A percentile compares a stretch with the other conserved stretches of the same genome.
Conservation (phyloP, 352 stramenopile species). For the Blastocystis sp. region DNA sequence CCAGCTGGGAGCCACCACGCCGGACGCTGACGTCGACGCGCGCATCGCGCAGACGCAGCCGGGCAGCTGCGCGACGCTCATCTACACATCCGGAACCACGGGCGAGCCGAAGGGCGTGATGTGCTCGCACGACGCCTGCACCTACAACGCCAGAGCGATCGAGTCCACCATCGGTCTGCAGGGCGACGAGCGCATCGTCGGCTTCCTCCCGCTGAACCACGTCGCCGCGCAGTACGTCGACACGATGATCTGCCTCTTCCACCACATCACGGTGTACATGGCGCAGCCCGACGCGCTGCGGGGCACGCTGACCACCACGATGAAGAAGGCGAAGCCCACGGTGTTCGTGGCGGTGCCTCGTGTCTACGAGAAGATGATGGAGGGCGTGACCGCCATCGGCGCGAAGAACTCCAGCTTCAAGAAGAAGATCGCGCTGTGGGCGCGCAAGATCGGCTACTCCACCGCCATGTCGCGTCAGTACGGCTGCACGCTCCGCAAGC, state of each 20-base stretch:
- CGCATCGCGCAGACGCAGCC: conserved; percentile 71
- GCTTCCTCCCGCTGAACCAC: conserved; percentile 79
- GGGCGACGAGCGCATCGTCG: conserved; percentile 76
- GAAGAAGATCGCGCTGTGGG: conserved; percentile 87
- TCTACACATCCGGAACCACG: conserved; percentile 85
- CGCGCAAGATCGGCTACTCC: conserved; percentile 80
- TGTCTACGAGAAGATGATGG: conserved; percentile 83
- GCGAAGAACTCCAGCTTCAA: conserved; percentile 85
- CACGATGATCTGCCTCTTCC: conserved; percentile 77
- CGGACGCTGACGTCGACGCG: conserved; percentile 71
- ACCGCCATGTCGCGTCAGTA: conserved; percentile 82
- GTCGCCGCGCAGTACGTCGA: conserved; percentile 80
- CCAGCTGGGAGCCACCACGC: conserved; percentile 74
- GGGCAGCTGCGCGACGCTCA: conserved; percentile 81
- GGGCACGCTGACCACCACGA: conserved; percentile 80
- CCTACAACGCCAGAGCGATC: conserved; percentile 67
- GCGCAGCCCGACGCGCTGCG: conserved; percentile 83
- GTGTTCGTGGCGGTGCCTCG: conserved; percentile 86
- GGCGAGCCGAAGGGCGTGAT: conserved; percentile 84
- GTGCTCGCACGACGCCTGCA: conserved; percentile 81
- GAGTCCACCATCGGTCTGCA: conserved; percentile 61
- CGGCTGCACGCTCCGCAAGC: conserved; percentile 83
- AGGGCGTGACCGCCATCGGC: conserved; percentile 75
- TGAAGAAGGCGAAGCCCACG: conserved; percentile 82
- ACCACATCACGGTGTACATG: conserved; percentile 80